These are phyloP conservation scores for Sporothrix humicola DNA, from an alignment of 2,329 filamentous ascomycete species.

Conservation along the genomic window DNA sequence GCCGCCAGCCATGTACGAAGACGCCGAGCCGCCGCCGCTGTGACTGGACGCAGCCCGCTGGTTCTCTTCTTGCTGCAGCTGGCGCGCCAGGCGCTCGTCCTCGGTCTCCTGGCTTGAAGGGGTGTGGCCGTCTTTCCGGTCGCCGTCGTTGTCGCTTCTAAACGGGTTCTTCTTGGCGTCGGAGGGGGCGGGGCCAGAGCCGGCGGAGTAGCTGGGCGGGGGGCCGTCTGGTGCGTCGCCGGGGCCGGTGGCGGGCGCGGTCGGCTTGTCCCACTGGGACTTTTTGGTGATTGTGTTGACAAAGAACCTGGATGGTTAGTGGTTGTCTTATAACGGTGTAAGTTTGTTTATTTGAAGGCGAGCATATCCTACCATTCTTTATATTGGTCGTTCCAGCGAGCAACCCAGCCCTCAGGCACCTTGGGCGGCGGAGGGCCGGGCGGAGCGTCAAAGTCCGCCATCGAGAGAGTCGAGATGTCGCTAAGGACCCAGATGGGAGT, in stretches of 20 bases:
- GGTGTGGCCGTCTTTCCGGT: slow-evolving; percentile 49
- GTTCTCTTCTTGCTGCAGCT: slow-evolving; percentile 84
- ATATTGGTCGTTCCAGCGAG: slow-evolving; percentile 86
- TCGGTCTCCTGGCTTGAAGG: slow-evolving; percentile 55
- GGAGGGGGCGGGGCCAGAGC: slow-evolving; percentile 52
- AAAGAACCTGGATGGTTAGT: slow-evolving; percentile 70
- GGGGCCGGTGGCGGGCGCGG: slow-evolving; percentile 61
- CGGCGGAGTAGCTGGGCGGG: slow-evolving; percentile 69
- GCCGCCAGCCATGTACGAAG: slow-evolving; percentile 45
- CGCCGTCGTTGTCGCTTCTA: slow-evolving; percentile 10
- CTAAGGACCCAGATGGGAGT: not conserved
- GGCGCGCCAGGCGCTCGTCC: slow-evolving; percentile 75
- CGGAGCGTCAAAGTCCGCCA: slow-evolving; percentile 62
- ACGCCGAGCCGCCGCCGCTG: slow-evolving; percentile 44
- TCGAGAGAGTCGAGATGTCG: slow-evolving; percentile 15
- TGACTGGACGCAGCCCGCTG: slow-evolving; percentile 51
- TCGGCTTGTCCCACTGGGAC: slow-evolving; percentile 89
- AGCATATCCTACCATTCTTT: slow-evolving; percentile 67
- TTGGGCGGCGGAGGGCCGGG: slow-evolving; percentile 62
- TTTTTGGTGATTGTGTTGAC: slow-evolving; percentile 86
- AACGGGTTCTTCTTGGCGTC: slow-evolving; percentile 77
- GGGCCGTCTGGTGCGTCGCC: slow-evolving; percentile 59
- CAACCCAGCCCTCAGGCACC: slow-evolving; percentile 81
- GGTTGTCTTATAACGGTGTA: slow-evolving; percentile 30
- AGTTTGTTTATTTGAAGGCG: not conserved